phyloP scores from a whole-genome alignment of 345 rosid genomes.

The Gynandropsis gynandra region DNA sequence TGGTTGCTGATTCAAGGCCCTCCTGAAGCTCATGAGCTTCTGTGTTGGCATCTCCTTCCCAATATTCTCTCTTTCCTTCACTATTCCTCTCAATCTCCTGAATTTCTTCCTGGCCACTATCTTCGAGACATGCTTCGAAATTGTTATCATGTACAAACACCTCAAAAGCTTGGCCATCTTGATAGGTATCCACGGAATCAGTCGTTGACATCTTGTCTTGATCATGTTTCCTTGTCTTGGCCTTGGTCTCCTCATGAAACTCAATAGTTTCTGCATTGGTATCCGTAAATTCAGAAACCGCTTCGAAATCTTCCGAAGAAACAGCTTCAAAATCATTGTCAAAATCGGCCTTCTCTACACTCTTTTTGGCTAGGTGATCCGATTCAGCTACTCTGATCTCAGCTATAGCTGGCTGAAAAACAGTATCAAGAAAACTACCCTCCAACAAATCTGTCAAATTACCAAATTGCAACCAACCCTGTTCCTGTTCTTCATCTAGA shows the following conservation, averaged over 20 bases:
- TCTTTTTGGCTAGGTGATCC: slow-evolving; percentile 16
- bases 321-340: slow-evolving; percentile 8
- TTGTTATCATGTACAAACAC: slow-evolving; percentile 5
- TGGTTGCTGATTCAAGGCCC: slow-evolving; percentile 3
- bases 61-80: slow-evolving; percentile 10
- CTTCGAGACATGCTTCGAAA: slow-evolving; percentile 15
- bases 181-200: slow-evolving; percentile 14
- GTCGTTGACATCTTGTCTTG: neutral
- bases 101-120: slow-evolving; percentile 10
- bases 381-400: slow-evolving; percentile 16
- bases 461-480: slow-evolving; percentile 15
- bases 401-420: slow-evolving; percentile 16
- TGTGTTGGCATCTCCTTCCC: slow-evolving; percentile 21
- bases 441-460: slow-evolving; percentile 20
- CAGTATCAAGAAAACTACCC: slow-evolving; percentile 17
- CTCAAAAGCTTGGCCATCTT: slow-evolving; percentile 6
- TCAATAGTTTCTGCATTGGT: neutral
- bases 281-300: slow-evolving; percentile 13
- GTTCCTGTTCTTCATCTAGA: slow-evolving; percentile 16
- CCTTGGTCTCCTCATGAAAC: slow-evolving; percentile 18
- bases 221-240: neutral
- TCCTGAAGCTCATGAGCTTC: neutral
- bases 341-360: slow-evolving; percentile 4
- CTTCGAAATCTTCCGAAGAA: slow-evolving; percentile 12
- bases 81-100: slow-evolving; percentile 1